Evolutionary conservation across 352 stramenopile genomes (phyloP).

Genomic region (Thalassiosira mediterranea): DNA sequence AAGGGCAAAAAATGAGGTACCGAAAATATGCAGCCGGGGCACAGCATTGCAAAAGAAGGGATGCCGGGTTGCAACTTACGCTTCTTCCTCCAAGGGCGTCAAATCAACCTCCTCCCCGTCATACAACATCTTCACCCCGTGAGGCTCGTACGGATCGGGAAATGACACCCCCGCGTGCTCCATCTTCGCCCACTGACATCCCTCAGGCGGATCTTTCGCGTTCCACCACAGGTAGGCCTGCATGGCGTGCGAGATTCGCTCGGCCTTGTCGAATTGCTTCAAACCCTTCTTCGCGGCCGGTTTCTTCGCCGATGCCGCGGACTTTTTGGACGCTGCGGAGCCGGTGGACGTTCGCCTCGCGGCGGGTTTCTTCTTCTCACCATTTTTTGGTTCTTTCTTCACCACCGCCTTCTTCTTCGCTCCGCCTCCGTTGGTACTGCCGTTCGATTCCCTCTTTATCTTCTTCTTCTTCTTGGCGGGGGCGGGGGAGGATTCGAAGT

Average conservation of each 20-base stretch:
- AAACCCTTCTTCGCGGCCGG: conserved; percentile 79
- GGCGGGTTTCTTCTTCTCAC: conserved; percentile 4
- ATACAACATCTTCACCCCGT: conserved; percentile 95
- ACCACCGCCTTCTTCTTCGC: conserved; percentile 9
- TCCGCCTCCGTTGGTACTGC: not conserved
- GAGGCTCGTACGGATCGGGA: conserved; percentile 93
- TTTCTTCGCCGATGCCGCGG: not conserved
- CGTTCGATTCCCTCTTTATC: conserved; percentile 11
- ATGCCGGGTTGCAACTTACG: too few species aligned
- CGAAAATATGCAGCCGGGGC: not conserved
- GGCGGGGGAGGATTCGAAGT: conserved; percentile 15
- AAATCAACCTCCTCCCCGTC: conserved; percentile 92
- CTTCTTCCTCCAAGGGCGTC: conserved; percentile 89
- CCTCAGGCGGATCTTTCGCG: conserved; percentile 90
- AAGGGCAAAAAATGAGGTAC: conserved; percentile 6
- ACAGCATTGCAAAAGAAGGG: too few species aligned
- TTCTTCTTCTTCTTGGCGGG: conserved; percentile 24
- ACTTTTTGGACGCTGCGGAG: not conserved
- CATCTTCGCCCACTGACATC: conserved; percentile 97
- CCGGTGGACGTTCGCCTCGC: not conserved
- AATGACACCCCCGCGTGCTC: conserved; percentile 99
- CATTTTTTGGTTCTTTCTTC: not conserved
- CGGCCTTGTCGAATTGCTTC: conserved; percentile 92
- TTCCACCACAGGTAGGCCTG: conserved; percentile 99
- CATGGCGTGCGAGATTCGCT: conserved; percentile 95